These are phyloP conservation scores for Megacollybia marginata DNA, from an alignment of 768 basidiomycete genomes.

Conservation along the genomic window DNA sequence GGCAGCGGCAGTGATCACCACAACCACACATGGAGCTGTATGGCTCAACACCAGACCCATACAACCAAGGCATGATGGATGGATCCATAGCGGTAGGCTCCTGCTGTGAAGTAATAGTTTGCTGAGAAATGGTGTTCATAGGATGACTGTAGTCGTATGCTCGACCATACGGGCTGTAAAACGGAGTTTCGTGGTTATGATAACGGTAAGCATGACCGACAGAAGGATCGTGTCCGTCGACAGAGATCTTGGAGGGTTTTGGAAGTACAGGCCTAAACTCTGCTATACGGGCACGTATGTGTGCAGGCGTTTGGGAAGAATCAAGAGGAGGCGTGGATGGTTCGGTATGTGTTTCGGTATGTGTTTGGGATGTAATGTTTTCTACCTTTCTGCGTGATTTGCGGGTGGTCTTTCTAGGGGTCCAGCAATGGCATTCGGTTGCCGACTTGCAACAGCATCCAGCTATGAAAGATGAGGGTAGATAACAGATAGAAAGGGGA, in stretches of 20 bases:
- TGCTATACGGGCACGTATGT: constrained; percentile 53
- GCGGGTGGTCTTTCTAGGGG: constrained; percentile 36
- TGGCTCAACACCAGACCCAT: background rate
- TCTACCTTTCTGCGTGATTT: constrained; percentile 22
- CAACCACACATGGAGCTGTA: constrained; percentile 28
- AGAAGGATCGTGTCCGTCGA: constrained; percentile 41
- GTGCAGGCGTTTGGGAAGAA: constrained; percentile 25
- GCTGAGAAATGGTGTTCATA: constrained; percentile 18
- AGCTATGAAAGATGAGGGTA: constrained; percentile 19
- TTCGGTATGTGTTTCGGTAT: background rate
- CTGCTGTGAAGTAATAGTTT: constrained; percentile 5
- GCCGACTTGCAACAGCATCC: constrained; percentile 43
- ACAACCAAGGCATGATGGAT: background rate
- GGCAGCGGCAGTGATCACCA: constrained; percentile 35
- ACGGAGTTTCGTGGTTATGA: constrained; percentile 35
- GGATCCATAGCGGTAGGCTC: background rate
- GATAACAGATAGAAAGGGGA: constrained; percentile 35
- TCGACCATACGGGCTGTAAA: constrained; percentile 62
- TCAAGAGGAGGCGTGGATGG: constrained; percentile 6
- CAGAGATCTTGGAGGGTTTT: constrained; percentile 31
- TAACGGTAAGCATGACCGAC: constrained; percentile 34
- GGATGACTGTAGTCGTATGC: constrained; percentile 45
- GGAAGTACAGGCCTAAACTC: constrained; percentile 68
- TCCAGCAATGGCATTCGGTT: constrained; percentile 51
- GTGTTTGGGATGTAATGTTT: constrained; percentile 9